A percentile compares a stretch with the other conserved stretches of the same genome.
These are phyloP conservation scores for Yamadazyma philogaea DNA, from an alignment of 805 yeast genomes.

Conservation along the genomic window DNA sequence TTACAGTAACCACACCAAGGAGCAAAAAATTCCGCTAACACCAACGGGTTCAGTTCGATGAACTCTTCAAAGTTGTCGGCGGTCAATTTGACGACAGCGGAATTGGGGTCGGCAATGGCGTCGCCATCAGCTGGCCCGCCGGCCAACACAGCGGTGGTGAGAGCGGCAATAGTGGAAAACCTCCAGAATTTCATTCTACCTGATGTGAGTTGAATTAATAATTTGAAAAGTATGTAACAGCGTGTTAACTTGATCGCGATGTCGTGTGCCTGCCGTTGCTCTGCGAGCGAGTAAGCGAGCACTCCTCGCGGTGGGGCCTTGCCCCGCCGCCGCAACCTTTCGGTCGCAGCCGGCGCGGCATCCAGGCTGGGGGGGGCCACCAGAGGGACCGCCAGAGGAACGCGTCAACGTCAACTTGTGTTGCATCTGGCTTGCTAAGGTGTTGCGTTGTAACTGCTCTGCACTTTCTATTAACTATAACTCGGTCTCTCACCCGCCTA, in stretches of 20 bases:
- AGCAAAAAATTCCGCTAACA: slow-evolving; percentile 83
- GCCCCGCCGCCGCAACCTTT: too few relatives aligned
- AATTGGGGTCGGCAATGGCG: slow-evolving; percentile 75
- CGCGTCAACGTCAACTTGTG: too few relatives aligned
- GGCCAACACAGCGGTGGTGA: slow-evolving; percentile 36
- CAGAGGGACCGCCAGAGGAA: too few relatives aligned
- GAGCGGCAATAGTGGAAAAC: slow-evolving; percentile 37
- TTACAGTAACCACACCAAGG: slow-evolving; percentile 99
- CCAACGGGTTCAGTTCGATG: slow-evolving; percentile 69
- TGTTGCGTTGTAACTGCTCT: too few relatives aligned
- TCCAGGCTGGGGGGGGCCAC: too few relatives aligned
- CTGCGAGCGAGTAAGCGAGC: too few relatives aligned
- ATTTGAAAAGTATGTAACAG: slow-evolving; percentile 5
- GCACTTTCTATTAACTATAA: too few relatives aligned
- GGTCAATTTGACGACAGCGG: slow-evolving; percentile 82
- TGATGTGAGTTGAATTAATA: slow-evolving; percentile 2
- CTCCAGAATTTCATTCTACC: slow-evolving; percentile 39
- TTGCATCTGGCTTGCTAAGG: too few relatives aligned
- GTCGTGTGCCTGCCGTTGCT: background rate
- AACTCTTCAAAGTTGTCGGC: slow-evolving; percentile 63
- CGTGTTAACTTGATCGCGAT: slow-evolving; percentile 7
- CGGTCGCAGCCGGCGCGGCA: too few relatives aligned
- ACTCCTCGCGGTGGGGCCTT: too few relatives aligned
- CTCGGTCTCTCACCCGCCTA: background rate
- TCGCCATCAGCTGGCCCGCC: slow-evolving; percentile 46